phyloP scores from a whole-genome alignment of 1,284 basidiomycete species.

The Ustilago loliicola region DNA sequence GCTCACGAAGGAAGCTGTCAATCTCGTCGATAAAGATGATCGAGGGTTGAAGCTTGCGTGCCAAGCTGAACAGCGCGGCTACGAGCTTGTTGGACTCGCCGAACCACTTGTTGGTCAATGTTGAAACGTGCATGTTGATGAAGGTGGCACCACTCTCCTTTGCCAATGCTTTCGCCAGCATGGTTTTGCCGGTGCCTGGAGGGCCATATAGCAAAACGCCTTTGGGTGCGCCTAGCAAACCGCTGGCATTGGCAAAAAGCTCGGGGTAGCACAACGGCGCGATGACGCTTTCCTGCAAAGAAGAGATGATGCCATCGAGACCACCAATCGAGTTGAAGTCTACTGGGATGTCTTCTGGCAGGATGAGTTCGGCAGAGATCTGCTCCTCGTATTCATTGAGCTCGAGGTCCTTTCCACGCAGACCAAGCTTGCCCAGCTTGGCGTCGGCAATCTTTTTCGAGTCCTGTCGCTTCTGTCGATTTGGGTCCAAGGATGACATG shows the following conservation, averaged over 20 bases:
- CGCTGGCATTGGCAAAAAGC: slow-evolving; percentile 78
- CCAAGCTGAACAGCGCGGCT: slow-evolving; percentile 80
- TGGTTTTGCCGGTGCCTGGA: slow-evolving; percentile 72
- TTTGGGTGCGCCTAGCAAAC: slow-evolving; percentile 75
- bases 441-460: slow-evolving; percentile 66
- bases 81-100: slow-evolving; percentile 99
- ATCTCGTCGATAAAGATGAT: slow-evolving; percentile 88
- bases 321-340: slow-evolving; percentile 84
- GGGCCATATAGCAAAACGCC: slow-evolving; percentile 73
- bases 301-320: slow-evolving; percentile 89
- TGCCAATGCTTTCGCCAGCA: slow-evolving; percentile 73
- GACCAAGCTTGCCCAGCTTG: slow-evolving; percentile 66
- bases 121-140: slow-evolving; percentile 74
- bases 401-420: slow-evolving; percentile 54
- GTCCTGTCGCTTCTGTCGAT: slow-evolving; percentile 67
- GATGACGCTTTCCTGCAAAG: slow-evolving; percentile 93
- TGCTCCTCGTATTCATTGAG: slow-evolving; percentile 72
- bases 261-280: slow-evolving; percentile 93
- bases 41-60: slow-evolving; percentile 80
- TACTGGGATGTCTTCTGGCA: slow-evolving; percentile 73
- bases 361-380: slow-evolving; percentile 74
- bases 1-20: slow-evolving; percentile 89
- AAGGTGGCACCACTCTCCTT: slow-evolving; percentile 96
- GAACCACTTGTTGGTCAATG: slow-evolving; percentile 81
- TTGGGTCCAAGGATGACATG: slow-evolving; percentile 71